phyloP scores from a whole-genome alignment of 306 rosid species.

The Alnus rubra region DNA sequence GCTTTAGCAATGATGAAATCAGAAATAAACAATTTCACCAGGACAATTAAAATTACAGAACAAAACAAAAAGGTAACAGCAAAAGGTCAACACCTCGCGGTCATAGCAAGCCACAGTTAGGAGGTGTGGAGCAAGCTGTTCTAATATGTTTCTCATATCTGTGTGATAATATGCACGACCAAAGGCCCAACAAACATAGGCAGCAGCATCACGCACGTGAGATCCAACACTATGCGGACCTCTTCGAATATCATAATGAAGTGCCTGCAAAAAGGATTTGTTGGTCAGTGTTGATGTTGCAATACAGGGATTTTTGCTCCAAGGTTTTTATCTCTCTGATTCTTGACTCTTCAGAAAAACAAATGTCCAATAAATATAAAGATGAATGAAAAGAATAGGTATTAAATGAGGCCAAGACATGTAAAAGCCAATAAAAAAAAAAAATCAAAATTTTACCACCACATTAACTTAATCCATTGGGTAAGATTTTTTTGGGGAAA shows the following conservation, averaged over 20 bases:
- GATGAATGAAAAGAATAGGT: neutral
- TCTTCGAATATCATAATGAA: conserved; percentile 96
- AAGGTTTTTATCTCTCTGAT: conserved; percentile 2
- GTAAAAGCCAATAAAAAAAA: neutral
- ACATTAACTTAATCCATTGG: neutral
- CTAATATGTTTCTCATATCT: conserved; percentile 75
- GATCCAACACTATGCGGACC: conserved; percentile 99
- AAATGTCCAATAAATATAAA: neutral
- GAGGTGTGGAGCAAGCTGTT: conserved; percentile 90
- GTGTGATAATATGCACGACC: conserved; percentile 89
- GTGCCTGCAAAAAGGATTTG: conserved; percentile 57
- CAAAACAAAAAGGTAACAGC: conserved; percentile 13
- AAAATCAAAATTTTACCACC: neutral
- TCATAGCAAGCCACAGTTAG: conserved; percentile 93
- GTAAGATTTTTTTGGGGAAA: neutral
- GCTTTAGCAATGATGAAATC: conserved; percentile 8
- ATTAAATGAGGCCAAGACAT: neutral
- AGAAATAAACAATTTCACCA: conserved; percentile 18
- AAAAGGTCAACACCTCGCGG: conserved; percentile 71
- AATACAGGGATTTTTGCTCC: conserved; percentile 24
- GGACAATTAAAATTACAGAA: neutral
- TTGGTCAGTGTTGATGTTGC: conserved; percentile 31
- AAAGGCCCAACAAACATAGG: conserved; percentile 99
- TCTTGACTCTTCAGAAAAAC: conserved; percentile 7
- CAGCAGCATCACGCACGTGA: conserved; percentile 98